These are phyloP conservation scores for Metschnikowia orientalis DNA, from an alignment of 805 yeast species.

Conservation along the genomic window DNA sequence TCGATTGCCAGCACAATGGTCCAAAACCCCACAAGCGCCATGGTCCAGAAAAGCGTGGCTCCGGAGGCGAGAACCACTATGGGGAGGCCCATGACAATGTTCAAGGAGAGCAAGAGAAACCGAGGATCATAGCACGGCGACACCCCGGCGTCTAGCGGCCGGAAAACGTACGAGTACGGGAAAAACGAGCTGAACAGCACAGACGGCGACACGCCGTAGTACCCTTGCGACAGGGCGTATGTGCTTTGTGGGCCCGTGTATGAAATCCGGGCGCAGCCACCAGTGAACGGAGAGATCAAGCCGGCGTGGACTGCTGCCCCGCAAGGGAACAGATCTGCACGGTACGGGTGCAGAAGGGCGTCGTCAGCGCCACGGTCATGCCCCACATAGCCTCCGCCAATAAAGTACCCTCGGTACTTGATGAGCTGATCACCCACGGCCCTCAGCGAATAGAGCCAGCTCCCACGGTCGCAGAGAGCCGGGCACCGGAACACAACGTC, in stretches of 20 bases:
- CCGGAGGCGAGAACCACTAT: constrained; percentile 51
- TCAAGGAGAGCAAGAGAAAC: constrained; percentile 48
- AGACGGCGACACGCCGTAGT: constrained; percentile 49
- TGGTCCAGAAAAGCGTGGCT: constrained; percentile 49
- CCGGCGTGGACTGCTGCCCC: constrained; percentile 91
- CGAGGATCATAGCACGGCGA: constrained; percentile 71
- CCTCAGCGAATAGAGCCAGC: constrained; percentile 69
- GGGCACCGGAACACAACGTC: constrained; percentile 71
- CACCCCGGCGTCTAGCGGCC: constrained; percentile 27
- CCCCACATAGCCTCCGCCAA: constrained; percentile 64
- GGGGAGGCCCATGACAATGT: constrained; percentile 60
- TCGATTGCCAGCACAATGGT: constrained; percentile 70
- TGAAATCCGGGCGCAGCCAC: constrained; percentile 71
- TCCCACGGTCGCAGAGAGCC: constrained; percentile 75
- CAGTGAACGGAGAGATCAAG: constrained; percentile 60
- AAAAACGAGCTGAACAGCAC: constrained; percentile 66
- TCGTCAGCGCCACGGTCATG: constrained; percentile 11
- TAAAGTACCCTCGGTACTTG: constrained; percentile 65
- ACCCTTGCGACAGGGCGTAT: constrained; percentile 49
- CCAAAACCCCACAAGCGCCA: constrained; percentile 73
- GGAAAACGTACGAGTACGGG: constrained; percentile 68
- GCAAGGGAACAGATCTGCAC: constrained; percentile 88
- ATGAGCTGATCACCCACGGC: constrained; percentile 67
- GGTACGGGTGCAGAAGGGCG: constrained; percentile 54
- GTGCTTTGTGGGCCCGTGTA: constrained; percentile 48